A percentile compares a stretch with the other conserved stretches of the same genome.
Conservation (phyloP, 2,329 filamentous ascomycete genomes). For the Madurella fahalii region DNA sequence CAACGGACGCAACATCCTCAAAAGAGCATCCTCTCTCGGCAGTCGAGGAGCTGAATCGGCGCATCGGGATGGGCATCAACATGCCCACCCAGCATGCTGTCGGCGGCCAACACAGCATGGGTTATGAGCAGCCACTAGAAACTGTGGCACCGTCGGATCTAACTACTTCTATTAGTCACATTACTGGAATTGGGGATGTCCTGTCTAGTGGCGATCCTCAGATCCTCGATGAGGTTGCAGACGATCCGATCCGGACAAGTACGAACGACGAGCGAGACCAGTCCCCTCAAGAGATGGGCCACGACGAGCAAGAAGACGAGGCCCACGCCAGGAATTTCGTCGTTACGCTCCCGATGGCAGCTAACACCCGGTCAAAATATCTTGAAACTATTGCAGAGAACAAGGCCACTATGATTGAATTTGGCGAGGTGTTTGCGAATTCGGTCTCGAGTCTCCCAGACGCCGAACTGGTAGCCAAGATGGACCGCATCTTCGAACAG, state of each 20-base stretch:
- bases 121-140: slow-evolving; percentile 14
- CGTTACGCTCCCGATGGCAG: slow-evolving; percentile 55
- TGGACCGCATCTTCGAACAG: slow-evolving; percentile 49
- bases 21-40: not conserved
- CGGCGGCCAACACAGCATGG: not conserved
- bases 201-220: slow-evolving; percentile 5
- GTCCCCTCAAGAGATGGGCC: not conserved
- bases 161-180: slow-evolving; percentile 13
- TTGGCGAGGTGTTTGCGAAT: slow-evolving; percentile 40
- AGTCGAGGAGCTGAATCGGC: not conserved
- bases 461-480: slow-evolving; percentile 37
- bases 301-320: slow-evolving; percentile 13
- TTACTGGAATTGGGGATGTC: not conserved
- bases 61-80: not conserved
- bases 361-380: slow-evolving; percentile 50
- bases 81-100: not conserved
- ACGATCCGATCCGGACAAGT: not conserved
- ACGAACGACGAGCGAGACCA: not conserved
- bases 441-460: slow-evolving; percentile 39
- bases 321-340: slow-evolving; percentile 35
- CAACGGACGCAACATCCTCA: not conserved
- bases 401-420: slow-evolving; percentile 42
- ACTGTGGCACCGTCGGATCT: slow-evolving; percentile 25
- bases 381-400: slow-evolving; percentile 44
- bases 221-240: not conserved